Conservation (phyloP, 345 rosid genomes). For the Eucalyptus virginea region DNA sequence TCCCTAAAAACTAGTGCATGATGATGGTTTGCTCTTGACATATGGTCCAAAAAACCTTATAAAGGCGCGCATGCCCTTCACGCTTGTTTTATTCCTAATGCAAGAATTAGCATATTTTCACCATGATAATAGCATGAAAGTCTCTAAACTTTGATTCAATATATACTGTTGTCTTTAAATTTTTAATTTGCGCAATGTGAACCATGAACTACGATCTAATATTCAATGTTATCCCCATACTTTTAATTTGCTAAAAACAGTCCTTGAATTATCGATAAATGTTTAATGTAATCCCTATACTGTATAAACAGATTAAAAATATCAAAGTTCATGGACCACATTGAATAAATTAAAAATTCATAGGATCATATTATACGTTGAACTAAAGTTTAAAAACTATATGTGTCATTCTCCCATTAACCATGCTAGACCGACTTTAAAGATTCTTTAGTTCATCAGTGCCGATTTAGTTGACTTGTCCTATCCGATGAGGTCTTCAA, state of each 20-base stretch:
- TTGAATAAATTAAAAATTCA: too few relatives aligned
- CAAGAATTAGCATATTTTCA: neutral
- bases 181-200: too few relatives aligned
- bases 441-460: neutral
- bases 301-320: too few relatives aligned
- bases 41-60: neutral
- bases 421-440: neutral
- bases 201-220: accelerated
- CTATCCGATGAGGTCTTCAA: neutral
- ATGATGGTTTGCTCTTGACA: neutral
- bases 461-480: neutral
- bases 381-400: neutral
- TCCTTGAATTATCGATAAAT: neutral
- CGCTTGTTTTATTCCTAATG: neutral
- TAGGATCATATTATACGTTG: neutral
- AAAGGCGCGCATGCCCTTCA: neutral
- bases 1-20: neutral
- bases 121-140: neutral
- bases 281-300: neutral
- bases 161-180: neutral
- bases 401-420: neutral
- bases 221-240: neutral
- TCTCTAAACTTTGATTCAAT: neutral
- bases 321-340: too few relatives aligned
- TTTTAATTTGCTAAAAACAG: accelerated